A percentile compares a stretch with the other conserved stretches of the same genome.
These are phyloP conservation scores for Picea mariana DNA, from an alignment of 83 land plant species.

Conservation along the genomic window DNA sequence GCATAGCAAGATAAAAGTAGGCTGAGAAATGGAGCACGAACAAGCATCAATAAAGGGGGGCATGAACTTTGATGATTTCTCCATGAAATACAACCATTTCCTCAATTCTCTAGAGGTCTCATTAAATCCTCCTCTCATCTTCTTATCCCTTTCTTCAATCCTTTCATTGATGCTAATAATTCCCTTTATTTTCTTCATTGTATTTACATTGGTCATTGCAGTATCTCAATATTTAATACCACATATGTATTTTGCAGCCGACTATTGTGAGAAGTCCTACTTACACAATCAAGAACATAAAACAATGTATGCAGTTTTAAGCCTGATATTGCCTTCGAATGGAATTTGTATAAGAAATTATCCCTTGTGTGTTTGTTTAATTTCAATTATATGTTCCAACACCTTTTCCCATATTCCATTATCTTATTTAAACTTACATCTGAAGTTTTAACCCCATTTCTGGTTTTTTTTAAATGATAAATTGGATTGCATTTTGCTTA, in stretches of 20 bases:
- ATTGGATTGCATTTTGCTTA: neutral
- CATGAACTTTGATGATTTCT: slow-evolving; percentile 12
- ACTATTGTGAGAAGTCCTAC: slow-evolving; percentile 14
- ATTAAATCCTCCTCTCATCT: neutral
- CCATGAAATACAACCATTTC: neutral
- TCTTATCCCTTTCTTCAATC: neutral
- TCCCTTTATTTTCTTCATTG: neutral
- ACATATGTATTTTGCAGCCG: slow-evolving; percentile 12
- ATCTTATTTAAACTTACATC: no score
- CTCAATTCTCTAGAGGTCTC: slow-evolving; percentile 9
- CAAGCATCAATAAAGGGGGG: neutral
- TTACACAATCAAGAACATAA: slow-evolving; percentile 1
- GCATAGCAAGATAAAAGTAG: no score
- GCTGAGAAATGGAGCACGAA: slow-evolving; percentile 6
- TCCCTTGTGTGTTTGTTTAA: neutral
- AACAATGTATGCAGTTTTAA: neutral
- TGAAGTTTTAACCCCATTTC: no score
- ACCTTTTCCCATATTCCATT: neutral
- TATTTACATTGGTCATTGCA: neutral
- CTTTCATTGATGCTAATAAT: neutral
- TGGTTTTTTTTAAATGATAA: neutral
- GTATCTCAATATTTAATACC: neutral
- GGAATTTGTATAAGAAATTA: neutral
- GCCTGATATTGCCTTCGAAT: neutral
- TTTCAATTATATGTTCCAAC: neutral